Evolutionary conservation across 371 early-diverging fungal genomes (phyloP).

Genomic region (Paraphysoderma sedebokerense): DNA sequence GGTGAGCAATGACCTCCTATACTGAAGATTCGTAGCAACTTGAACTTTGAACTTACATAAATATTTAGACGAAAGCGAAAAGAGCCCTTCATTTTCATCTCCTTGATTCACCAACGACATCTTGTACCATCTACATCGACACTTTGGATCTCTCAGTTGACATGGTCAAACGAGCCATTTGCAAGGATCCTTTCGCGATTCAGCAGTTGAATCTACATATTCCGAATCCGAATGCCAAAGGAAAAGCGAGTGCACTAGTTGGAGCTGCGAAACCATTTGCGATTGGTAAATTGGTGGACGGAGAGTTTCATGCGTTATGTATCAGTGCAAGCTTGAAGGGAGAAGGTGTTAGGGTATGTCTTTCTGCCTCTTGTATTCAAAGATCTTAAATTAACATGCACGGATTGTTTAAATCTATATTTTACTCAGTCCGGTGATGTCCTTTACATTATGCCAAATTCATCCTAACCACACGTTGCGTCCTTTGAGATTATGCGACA

Average conservation of each 20-base stretch:
- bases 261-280: slow-evolving; percentile 5
- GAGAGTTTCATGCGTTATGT: slow-evolving; percentile 10
- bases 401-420: too few relatives aligned
- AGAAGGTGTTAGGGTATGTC: slow-evolving; percentile 7
- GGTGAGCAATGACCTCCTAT: too few relatives aligned
- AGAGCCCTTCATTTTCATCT: too few relatives aligned
- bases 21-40: too few relatives aligned
- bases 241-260: slow-evolving; percentile 3
- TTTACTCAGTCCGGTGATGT: too few relatives aligned
- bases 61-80: too few relatives aligned
- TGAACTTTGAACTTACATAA: too few relatives aligned
- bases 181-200: slow-evolving; percentile 11
- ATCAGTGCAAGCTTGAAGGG: slow-evolving; percentile 12
- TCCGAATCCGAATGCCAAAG: not conserved
- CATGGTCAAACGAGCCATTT: slow-evolving; percentile 15
- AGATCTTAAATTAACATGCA: too few relatives aligned
- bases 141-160: slow-evolving; percentile 15
- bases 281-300: not conserved
- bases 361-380: too few relatives aligned
- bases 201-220: slow-evolving; percentile 6
- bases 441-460: too few relatives aligned
- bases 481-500: too few relatives aligned
- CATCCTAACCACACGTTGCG: too few relatives aligned
- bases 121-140: slow-evolving; percentile 6
- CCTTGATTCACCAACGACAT: not conserved